phyloP scores from a whole-genome alignment of 495 filamentous ascomycete species.

The Aspergillus affinis region DNA sequence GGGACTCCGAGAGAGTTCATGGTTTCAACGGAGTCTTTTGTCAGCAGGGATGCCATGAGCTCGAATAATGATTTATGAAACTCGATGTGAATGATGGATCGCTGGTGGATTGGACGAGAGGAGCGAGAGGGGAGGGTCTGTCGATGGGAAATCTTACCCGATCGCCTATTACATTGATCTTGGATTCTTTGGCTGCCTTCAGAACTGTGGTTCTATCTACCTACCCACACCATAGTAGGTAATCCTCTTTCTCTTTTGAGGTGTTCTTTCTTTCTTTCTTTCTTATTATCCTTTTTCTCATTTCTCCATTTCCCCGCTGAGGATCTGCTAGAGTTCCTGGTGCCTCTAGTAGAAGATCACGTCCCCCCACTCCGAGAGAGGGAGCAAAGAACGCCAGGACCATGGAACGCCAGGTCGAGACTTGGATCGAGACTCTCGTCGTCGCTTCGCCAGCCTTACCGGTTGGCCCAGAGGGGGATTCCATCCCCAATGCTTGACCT shows the following conservation, averaged over 20 bases:
- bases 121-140: neutral
- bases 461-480: neutral
- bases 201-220: neutral
- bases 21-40: neutral
- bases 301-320: neutral
- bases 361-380: neutral
- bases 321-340: conserved; percentile 7
- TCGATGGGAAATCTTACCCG: conserved; percentile 6
- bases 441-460: conserved; percentile 4
- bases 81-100: neutral
- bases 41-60: neutral
- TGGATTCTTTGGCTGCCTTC: neutral
- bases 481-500: neutral
- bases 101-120: neutral
- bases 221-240: too few species aligned
- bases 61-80: conserved; percentile 7
- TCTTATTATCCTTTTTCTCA: neutral
- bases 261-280: neutral
- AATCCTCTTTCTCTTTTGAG: too few species aligned
- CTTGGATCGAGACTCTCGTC: conserved; percentile 1
- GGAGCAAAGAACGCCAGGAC: neutral
- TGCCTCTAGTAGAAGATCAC: conserved; percentile 2
- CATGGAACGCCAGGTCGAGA: conserved; percentile 7
- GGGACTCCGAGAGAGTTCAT: neutral
- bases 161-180: neutral